phyloP scores from a whole-genome alignment of 2,329 filamentous ascomycete genomes.

The Aspergillus luchuensis region DNA sequence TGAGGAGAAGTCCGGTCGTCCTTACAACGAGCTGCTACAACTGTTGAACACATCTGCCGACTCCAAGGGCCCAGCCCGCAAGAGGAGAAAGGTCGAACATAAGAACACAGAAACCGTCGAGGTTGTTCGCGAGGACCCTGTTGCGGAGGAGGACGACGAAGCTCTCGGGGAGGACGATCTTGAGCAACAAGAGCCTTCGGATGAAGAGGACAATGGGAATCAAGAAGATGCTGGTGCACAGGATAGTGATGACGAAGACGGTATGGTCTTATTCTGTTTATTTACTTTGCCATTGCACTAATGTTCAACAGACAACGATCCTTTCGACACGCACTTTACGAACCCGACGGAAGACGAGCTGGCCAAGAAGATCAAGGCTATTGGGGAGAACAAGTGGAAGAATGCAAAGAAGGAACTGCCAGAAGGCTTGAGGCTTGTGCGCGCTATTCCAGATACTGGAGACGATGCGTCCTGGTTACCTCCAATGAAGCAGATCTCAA shows the following conservation, averaged over 20 bases:
- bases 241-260: conserved; percentile 42
- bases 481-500: conserved; percentile 33
- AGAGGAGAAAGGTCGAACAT: conserved; percentile 55
- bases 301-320: conserved; percentile 62
- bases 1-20: conserved; percentile 41
- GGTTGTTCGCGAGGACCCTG: conserved; percentile 25
- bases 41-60: conserved; percentile 51
- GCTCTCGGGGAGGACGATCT: conserved; percentile 47
- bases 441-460: conserved; percentile 33
- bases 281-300: conserved; percentile 32
- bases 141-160: conserved; percentile 26
- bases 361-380: conserved; percentile 51
- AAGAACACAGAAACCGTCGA: conserved; percentile 31
- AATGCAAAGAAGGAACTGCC: conserved; percentile 41
- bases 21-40: conserved; percentile 61
- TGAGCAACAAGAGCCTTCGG: conserved; percentile 53
- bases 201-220: conserved; percentile 44
- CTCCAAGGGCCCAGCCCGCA: conserved; percentile 50
- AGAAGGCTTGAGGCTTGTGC: conserved; percentile 36
- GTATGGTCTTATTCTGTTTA: conserved; percentile 20
- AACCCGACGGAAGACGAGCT: conserved; percentile 65
- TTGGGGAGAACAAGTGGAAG: conserved; percentile 53
- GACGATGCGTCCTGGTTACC: conserved; percentile 30
- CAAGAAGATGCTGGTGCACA: conserved; percentile 31
- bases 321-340: conserved; percentile 80